phyloP scores from a whole-genome alignment of 805 yeast genomes.

The Saccharomyces cerevisiae region DNA sequence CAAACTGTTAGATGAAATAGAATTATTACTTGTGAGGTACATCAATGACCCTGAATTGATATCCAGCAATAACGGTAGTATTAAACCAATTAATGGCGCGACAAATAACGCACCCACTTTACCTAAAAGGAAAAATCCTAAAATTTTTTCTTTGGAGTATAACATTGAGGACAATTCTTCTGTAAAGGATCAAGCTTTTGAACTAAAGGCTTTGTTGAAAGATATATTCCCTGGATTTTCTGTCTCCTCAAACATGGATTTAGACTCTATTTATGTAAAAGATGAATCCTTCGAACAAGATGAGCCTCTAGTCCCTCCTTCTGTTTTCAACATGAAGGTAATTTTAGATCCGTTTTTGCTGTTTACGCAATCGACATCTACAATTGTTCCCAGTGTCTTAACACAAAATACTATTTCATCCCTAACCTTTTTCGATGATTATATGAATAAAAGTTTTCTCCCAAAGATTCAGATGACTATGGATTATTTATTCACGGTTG shows the following conservation, averaged over 20 bases:
- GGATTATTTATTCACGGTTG: conserved; percentile 42
- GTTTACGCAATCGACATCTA: conserved; percentile 53
- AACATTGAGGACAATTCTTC: conserved; percentile 20
- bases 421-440: conserved; percentile 46
- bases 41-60: conserved; percentile 13
- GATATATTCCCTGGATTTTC: conserved; percentile 67
- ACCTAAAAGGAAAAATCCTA: conserved; percentile 11
- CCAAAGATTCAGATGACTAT: conserved; percentile 56
- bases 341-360: conserved; percentile 64
- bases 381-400: conserved; percentile 30
- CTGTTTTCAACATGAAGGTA: conserved; percentile 71
- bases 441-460: conserved; percentile 57
- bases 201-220: conserved; percentile 40
- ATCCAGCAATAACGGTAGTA: not conserved
- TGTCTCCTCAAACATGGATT: conserved; percentile 29
- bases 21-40: conserved; percentile 16
- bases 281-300: conserved; percentile 52
- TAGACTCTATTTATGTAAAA: conserved; percentile 44
- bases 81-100: conserved; percentile 2
- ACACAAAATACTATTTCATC: conserved; percentile 25
- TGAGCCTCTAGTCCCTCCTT: conserved; percentile 58
- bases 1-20: conserved; percentile 31
- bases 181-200: conserved; percentile 32
- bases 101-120: conserved; percentile 4
- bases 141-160: conserved; percentile 20